Percentiles rank a stretch among this genome's conserved stretches.
Evolutionary conservation across 768 basidiomycete species (phyloP).

Genomic region (Mycena floridula): DNA sequence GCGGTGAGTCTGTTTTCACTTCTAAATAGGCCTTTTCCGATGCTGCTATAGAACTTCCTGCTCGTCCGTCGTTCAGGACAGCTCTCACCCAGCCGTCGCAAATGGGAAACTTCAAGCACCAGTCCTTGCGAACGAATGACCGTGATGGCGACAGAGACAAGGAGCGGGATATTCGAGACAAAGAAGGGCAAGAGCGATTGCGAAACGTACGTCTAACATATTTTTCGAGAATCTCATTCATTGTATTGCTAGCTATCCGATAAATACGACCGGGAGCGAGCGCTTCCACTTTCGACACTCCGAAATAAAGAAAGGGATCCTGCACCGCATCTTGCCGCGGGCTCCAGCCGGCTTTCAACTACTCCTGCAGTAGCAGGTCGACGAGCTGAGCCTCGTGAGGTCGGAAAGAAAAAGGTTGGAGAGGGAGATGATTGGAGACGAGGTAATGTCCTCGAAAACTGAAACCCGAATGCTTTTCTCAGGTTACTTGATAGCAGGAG

Average conservation of each 20-base stretch:
- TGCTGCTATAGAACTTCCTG: slow-evolving; percentile 47
- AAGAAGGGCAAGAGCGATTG: slow-evolving; percentile 73
- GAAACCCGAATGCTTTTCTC: slow-evolving; percentile 1
- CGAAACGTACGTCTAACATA: slow-evolving; percentile 46
- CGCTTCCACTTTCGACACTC: slow-evolving; percentile 41
- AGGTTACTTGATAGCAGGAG: no score
- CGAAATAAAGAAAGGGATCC: slow-evolving; percentile 65
- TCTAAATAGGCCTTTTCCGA: slow-evolving; percentile 2
- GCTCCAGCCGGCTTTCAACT: slow-evolving; percentile 30
- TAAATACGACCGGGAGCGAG: slow-evolving; percentile 80
- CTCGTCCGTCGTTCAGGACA: slow-evolving; percentile 66
- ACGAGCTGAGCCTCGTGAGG: slow-evolving; percentile 55
- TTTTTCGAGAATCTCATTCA: slow-evolving; percentile 4
- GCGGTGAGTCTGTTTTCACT: slow-evolving; percentile 35
- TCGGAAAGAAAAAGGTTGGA: slow-evolving; percentile 60
- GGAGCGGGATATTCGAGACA: slow-evolving; percentile 55
- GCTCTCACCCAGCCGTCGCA: slow-evolving; percentile 77
- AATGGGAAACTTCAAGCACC: slow-evolving; percentile 92
- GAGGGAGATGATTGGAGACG: slow-evolving; percentile 80
- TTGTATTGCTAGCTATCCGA: slow-evolving; percentile 61
- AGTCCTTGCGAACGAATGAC: slow-evolving; percentile 67
- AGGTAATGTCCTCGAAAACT: slow-evolving; percentile 37
- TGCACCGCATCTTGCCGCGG: slow-evolving; percentile 51
- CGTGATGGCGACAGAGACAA: slow-evolving; percentile 48
- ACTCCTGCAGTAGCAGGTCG: slow-evolving; percentile 38